Conservation (phyloP, 73 alveolate species). For the Tetrahymena elliotti region DNA sequence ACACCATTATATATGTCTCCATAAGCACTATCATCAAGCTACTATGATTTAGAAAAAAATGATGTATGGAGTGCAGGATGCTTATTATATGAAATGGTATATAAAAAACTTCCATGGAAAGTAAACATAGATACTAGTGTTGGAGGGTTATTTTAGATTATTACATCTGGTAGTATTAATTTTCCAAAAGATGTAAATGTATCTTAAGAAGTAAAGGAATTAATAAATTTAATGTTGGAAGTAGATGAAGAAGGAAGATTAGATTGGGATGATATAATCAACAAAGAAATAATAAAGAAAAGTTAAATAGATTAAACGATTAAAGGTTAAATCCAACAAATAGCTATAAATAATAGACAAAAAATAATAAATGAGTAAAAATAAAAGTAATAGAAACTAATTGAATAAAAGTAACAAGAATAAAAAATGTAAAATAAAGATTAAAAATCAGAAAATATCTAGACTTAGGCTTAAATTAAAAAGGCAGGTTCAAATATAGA, state of each 20-base stretch:
- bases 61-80: constrained; percentile 39
- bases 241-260: background rate
- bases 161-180: background rate
- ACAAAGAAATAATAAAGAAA: background rate
- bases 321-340: background rate
- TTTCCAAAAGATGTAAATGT: background rate
- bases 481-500: background rate
- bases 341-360: background rate
- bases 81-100: constrained; percentile 27
- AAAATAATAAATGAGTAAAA: background rate
- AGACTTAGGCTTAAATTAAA: background rate
- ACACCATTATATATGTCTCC: constrained; percentile 39
- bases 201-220: background rate
- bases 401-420: background rate
- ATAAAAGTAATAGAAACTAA: background rate
- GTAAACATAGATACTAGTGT: constrained; percentile 2
- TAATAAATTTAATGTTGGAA: background rate
- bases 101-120: constrained; percentile 18
- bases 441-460: background rate
- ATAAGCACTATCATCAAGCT: constrained; percentile 15
- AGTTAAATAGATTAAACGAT: background rate
- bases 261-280: background rate
- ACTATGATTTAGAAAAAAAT: constrained; percentile 25
- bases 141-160: background rate
- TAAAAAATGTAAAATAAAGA: background rate